A percentile compares a stretch with the other conserved stretches of the same genome.
phyloP scores from a whole-genome alignment of 108 stramenopile species.

The Aurantiochytrium sp. region DNA sequence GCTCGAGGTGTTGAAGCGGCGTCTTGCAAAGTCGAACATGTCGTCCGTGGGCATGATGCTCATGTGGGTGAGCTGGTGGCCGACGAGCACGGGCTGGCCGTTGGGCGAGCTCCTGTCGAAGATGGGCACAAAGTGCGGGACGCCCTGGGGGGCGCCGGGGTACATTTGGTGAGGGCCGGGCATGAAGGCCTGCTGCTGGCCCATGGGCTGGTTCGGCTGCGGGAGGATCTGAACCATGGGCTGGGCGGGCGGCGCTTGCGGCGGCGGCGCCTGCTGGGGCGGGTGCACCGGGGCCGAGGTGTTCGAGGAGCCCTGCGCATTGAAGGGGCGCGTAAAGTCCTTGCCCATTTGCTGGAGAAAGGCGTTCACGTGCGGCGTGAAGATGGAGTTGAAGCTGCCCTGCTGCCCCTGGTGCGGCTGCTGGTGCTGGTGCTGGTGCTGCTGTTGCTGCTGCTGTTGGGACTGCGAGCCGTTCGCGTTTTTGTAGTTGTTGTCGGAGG shows the following conservation, averaged over 20 bases:
- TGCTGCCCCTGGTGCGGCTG: background rate
- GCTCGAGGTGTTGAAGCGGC: conserved; percentile 14
- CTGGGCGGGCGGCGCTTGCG: background rate
- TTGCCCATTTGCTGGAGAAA: background rate
- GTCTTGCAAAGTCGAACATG: background rate
- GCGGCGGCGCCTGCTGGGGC: background rate
- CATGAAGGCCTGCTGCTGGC: background rate
- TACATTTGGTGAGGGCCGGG: background rate
- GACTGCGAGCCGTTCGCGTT: background rate
- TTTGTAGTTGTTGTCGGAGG: too few relatives aligned
- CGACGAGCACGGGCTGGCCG: background rate
- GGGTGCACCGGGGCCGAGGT: too few relatives aligned
- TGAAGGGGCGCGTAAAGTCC: background rate
- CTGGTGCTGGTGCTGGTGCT: background rate
- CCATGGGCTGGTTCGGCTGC: background rate
- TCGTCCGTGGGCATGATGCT: background rate
- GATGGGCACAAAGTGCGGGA: background rate
- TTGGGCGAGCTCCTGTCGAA: background rate
- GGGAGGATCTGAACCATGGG: background rate
- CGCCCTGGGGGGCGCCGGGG: background rate
- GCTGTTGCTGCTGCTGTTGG: background rate
- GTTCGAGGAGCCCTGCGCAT: too few relatives aligned
- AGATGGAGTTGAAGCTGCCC: background rate
- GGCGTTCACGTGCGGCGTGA: background rate
- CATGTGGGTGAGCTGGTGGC: background rate